Evolutionary conservation across 2,329 filamentous ascomycete species (phyloP), one percentile per base, ranked within the genome.

Genomic region (Neurospora crassa): DNA sequence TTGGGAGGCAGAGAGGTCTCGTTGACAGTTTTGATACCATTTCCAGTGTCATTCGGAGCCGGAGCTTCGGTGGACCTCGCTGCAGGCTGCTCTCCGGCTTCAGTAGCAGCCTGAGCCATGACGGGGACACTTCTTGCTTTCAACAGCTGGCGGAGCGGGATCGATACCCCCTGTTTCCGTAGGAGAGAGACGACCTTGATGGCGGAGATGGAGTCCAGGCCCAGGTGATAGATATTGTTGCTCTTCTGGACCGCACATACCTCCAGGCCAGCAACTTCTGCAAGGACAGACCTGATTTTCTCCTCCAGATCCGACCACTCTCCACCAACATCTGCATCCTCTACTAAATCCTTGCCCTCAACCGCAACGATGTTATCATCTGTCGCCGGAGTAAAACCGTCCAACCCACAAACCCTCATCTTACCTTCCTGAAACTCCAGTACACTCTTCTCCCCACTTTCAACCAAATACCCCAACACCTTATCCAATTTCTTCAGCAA

Each of bases 201-300:
- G 1, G 93, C 91, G 74, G 91, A 95, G 79, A 97, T 97, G 0
- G 94, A 97, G 78, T 97, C 94, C 1, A 97, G 87, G 0, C 94
- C 94, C 1, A 97, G 85, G 74, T 96, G 90, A 79, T 96, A 97
- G 14, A 97, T 87, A 0, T 87, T 92, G 69, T 89, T 87, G 0
- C 84, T 82, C 70, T 84, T 85, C 2, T 82, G 80, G 69, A 97
- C 91, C 1, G 88, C 83, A 0, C 83, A 77, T 20, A 84, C 80
- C 0, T 89, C 82, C 0, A 91, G 80, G 18, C 86, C 87, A 0
- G 93, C 92, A 0, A 94, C 84, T 40, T 84, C 78, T 0, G 85
- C 81, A 16, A 91, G 79, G 0, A 86, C 81, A 1, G 81, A 77
- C 2, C 87, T 80, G 24, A 91, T 83, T 0, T 72, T 75, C 1